These are phyloP conservation scores for Aspergillus thermomutatus DNA, from an alignment of 2,329 filamentous ascomycete species.

Conservation along the genomic window DNA sequence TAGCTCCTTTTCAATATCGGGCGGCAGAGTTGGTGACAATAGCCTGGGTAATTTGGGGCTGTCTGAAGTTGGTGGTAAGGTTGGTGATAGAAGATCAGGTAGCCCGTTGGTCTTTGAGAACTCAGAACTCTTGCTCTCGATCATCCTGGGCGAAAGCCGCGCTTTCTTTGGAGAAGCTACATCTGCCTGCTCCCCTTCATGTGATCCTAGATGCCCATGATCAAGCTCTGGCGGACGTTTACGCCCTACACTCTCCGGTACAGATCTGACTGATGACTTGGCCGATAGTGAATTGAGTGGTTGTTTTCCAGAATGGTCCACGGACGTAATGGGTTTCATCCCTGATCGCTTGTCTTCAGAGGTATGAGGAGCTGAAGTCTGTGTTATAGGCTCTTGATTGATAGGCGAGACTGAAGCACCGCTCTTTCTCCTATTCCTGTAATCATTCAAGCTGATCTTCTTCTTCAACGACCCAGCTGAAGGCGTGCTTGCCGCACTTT, in stretches of 20 bases:
- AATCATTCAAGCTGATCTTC: conserved; percentile 60
- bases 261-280: conserved; percentile 12
- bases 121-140: conserved; percentile 23
- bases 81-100: conserved; percentile 38
- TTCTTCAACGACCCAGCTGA: conserved; percentile 49
- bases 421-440: conserved; percentile 54
- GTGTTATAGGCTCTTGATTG: conserved; percentile 17
- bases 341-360: conserved; percentile 19
- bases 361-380: conserved; percentile 13
- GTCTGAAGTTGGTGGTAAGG: conserved; percentile 41
- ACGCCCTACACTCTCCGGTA: conserved; percentile 17
- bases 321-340: conserved; percentile 15
- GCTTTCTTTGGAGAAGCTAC: conserved; percentile 37
- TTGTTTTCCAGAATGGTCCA: conserved; percentile 15
- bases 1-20: conserved; percentile 53
- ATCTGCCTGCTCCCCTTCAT: conserved; percentile 18
- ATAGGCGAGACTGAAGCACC: conserved; percentile 26
- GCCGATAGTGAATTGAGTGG: conserved; percentile 5
- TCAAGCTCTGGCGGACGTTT: conserved; percentile 28
- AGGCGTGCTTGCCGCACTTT: conserved; percentile 41
- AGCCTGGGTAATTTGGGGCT: conserved; percentile 47
- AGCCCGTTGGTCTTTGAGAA: conserved; percentile 25
- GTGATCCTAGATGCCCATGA: conserved; percentile 11
- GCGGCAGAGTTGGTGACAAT: conserved; percentile 57
- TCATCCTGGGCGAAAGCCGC: conserved; percentile 38